Conservation (phyloP, 78 protist species). For the Dictyostelium citrinum region DNA sequence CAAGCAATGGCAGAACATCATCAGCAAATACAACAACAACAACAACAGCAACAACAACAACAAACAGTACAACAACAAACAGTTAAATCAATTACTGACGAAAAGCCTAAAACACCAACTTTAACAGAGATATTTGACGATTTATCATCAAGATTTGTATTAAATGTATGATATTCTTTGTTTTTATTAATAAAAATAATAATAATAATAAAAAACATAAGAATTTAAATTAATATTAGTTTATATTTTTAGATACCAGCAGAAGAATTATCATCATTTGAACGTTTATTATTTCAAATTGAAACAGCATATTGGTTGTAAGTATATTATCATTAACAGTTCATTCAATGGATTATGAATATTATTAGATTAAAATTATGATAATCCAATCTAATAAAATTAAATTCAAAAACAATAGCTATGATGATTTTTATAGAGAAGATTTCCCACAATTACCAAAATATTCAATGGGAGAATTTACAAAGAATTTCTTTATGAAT, state of each 20-base stretch:
- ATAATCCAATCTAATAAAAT: too few species aligned
- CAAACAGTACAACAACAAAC: background rate
- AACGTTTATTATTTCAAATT: constrained; percentile 86
- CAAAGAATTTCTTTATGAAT: constrained; percentile 74
- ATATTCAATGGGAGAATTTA: constrained; percentile 38
- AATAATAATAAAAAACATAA: too few species aligned
- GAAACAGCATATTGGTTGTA: constrained; percentile 89
- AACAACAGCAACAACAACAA: background rate
- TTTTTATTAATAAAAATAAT: too few species aligned
- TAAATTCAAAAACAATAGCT: background rate
- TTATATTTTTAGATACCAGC: constrained; percentile 60
- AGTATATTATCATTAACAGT: too few species aligned
- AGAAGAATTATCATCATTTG: constrained; percentile 85
- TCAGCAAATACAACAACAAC: constrained; percentile 1
- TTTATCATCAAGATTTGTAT: constrained; percentile 80
- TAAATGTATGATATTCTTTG: constrained; percentile 78
- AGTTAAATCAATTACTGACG: background rate
- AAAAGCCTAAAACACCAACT: constrained; percentile 9
- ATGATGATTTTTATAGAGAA: constrained; percentile 85
- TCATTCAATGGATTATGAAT: too few species aligned
- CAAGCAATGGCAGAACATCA: background rate
- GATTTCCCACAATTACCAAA: constrained; percentile 63
- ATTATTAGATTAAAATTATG: too few species aligned
- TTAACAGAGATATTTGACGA: constrained; percentile 70
- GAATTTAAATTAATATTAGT: background rate